Conservation (phyloP, 306 rosid species). For the Rosa lucieae region DNA sequence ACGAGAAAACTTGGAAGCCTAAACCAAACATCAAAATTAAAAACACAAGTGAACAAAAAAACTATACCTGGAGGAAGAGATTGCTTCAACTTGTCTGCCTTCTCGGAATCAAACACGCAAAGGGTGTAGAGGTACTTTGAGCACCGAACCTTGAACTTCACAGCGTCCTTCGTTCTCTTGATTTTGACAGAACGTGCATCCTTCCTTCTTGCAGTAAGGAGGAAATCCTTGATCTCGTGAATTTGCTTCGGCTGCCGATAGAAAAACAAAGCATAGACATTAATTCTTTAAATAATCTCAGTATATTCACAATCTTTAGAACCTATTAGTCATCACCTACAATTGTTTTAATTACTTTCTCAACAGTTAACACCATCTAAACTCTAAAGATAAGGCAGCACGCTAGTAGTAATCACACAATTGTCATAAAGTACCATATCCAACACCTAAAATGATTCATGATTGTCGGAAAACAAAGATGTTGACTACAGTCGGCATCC, state of each 20-base stretch:
- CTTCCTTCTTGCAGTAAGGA: constrained; percentile 84
- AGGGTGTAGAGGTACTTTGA: constrained; percentile 93
- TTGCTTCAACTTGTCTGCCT: constrained; percentile 89
- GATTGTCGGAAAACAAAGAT: not conserved
- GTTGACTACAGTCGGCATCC: not conserved
- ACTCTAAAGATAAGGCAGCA: not conserved
- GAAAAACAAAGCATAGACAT: not conserved
- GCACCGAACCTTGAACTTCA: constrained; percentile 89
- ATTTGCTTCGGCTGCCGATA: constrained; percentile 78
- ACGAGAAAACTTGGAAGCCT: not conserved
- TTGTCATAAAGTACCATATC: not conserved
- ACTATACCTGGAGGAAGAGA: constrained; percentile 82
- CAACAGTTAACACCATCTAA: not conserved
- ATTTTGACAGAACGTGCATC: constrained; percentile 85
- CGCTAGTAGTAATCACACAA: not conserved
- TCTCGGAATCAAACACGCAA: constrained; percentile 71
- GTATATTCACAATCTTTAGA: not conserved
- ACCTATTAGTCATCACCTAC: not conserved
- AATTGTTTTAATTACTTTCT: not conserved
- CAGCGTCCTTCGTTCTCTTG: constrained; percentile 76
- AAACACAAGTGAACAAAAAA: not conserved
- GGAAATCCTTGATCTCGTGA: constrained; percentile 90
- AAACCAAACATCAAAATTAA: not conserved
- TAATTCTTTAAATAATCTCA: not conserved
- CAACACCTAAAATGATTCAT: not conserved